phyloP scores from a whole-genome alignment of 2,329 filamentous ascomycete species.

The Fusarium virguliforme region DNA sequence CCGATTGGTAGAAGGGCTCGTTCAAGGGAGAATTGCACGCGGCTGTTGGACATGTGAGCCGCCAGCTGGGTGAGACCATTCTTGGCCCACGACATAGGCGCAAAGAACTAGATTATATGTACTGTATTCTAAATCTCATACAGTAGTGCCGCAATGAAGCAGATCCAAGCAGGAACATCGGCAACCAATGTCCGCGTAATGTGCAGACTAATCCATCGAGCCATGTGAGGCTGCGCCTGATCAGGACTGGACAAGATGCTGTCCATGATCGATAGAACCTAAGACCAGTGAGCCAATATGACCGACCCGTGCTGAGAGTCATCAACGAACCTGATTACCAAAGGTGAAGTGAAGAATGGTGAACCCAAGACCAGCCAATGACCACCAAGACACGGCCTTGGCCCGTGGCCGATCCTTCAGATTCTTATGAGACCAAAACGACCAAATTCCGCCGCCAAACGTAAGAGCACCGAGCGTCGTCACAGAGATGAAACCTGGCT shows the following conservation, averaged over 20 bases:
- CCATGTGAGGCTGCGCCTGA: constrained; percentile 10
- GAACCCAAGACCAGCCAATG: constrained; percentile 1
- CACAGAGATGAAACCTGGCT: constrained; percentile 34
- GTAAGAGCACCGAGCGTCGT: constrained; percentile 31
- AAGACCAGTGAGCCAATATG: background rate
- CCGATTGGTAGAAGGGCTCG: too few species aligned
- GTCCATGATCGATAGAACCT: constrained; percentile 8
- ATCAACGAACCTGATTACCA: constrained; percentile 1
- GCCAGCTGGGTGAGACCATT: too few species aligned
- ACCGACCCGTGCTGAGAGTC: background rate
- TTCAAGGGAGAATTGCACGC: too few species aligned
- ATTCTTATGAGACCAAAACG: background rate
- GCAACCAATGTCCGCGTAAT: constrained; percentile 10
- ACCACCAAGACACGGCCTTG: background rate
- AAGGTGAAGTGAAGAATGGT: constrained; percentile 4
- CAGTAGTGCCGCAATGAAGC: background rate
- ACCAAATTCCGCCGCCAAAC: background rate
- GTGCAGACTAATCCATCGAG: constrained; percentile 12
- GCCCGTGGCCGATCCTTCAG: background rate
- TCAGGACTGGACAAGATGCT: constrained; percentile 13
- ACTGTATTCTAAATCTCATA: background rate
- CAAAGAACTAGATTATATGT: too few species aligned
- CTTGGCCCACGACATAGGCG: too few species aligned
- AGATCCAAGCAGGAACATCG: constrained; percentile 7
- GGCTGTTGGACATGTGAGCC: too few species aligned